These are phyloP conservation scores for Rubia yunnanensis DNA, from an alignment of 257 asterid genomes.

Conservation along the genomic window DNA sequence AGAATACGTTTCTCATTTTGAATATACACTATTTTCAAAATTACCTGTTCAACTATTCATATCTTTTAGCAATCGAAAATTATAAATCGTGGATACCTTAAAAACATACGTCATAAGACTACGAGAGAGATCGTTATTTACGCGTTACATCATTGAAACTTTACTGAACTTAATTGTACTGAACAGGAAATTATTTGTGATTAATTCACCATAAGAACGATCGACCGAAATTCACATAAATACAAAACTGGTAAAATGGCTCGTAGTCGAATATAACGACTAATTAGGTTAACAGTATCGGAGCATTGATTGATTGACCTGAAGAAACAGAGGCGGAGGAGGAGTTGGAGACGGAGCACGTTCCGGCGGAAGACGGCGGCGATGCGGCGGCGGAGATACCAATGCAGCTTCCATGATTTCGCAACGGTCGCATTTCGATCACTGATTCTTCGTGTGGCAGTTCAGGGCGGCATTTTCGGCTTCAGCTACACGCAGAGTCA, in stretches of 20 bases:
- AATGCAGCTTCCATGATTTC: slow-evolving; percentile 21
- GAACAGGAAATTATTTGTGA: not conserved
- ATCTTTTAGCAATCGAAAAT: not conserved
- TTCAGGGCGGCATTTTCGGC: not conserved
- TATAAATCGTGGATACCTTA: too few relatives aligned
- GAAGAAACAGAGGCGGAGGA: slow-evolving; percentile 10
- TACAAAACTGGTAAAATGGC: not conserved
- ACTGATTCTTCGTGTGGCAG: not conserved
- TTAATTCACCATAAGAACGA: too few relatives aligned
- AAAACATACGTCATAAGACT: too few relatives aligned
- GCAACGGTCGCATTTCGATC: slow-evolving; percentile 10
- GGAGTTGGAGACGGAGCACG: slow-evolving; percentile 13
- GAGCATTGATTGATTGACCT: slow-evolving; percentile 4
- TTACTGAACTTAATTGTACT: not conserved
- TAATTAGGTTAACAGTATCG: not conserved
- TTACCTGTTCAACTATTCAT: not conserved
- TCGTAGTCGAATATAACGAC: not conserved
- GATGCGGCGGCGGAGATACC: slow-evolving; percentile 14
- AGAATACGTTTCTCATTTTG: not conserved
- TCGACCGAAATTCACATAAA: too few relatives aligned
- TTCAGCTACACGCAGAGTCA: not conserved
- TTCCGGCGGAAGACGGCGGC: not conserved
- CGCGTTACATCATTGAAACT: not conserved
- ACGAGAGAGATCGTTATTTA: not conserved
- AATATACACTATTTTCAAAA: too few relatives aligned